phyloP scores from a whole-genome alignment of 495 filamentous ascomycete genomes.

The Saxophila tyrrhenica region DNA sequence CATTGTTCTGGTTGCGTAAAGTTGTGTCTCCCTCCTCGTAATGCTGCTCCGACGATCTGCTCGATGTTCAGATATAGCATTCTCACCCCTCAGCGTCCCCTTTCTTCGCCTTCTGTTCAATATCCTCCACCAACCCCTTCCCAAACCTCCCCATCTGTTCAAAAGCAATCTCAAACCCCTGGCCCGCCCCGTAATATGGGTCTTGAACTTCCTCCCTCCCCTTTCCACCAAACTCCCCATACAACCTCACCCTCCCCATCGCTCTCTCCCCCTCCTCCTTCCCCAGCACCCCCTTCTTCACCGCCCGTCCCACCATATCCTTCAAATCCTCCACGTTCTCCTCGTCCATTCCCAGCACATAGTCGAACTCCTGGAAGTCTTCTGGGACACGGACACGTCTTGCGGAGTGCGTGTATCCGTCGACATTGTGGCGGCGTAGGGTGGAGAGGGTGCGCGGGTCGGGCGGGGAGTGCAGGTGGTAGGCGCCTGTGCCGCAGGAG shows the following conservation, averaged over 20 bases:
- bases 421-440: slow-evolving; percentile 58
- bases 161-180: slow-evolving; percentile 78
- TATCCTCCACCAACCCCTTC: slow-evolving; percentile 51
- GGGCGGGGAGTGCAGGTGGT: slow-evolving; percentile 61
- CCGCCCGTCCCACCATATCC: slow-evolving; percentile 43
- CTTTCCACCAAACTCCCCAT: slow-evolving; percentile 67
- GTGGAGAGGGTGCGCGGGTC: slow-evolving; percentile 80
- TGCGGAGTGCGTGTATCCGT: slow-evolving; percentile 63
- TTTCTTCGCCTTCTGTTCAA: slow-evolving; percentile 21
- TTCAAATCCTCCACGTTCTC: slow-evolving; percentile 66
- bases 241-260: slow-evolving; percentile 52
- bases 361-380: slow-evolving; percentile 81
- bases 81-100: neutral
- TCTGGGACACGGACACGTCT: slow-evolving; percentile 51
- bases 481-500: slow-evolving; percentile 80
- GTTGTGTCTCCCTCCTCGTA: too few relatives aligned
- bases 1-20: too few relatives aligned
- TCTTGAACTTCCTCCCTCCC: slow-evolving; percentile 61
- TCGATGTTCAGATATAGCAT: neutral
- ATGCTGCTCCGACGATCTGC: too few relatives aligned
- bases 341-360: slow-evolving; percentile 88
- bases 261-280: slow-evolving; percentile 31
- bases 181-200: slow-evolving; percentile 77
- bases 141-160: slow-evolving; percentile 74
- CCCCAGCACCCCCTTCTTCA: slow-evolving; percentile 38